Evolutionary conservation across 2,329 filamentous ascomycete species (phyloP).

Genomic region (Tolypocladium amazonense): DNA sequence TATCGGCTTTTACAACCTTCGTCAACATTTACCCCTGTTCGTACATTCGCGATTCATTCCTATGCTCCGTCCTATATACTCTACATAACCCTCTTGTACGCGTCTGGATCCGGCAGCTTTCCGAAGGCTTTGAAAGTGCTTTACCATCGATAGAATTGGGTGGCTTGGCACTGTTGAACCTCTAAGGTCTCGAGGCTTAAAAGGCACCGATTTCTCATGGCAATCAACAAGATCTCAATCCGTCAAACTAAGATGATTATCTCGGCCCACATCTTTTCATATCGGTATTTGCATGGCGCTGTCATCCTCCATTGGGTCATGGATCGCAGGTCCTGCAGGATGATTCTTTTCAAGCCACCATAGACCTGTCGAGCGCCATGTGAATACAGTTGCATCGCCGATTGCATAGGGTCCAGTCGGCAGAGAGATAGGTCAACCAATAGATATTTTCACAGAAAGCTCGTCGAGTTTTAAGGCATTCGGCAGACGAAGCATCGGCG

Average conservation of each 20-base stretch:
- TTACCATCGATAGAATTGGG: background rate
- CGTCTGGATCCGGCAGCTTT: background rate
- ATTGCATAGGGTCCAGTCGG: background rate
- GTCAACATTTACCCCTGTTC: background rate
- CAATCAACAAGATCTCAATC: background rate
- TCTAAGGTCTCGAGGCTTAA: background rate
- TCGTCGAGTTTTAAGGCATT: too few relatives aligned
- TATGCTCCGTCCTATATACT: constrained; percentile 1
- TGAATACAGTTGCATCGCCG: background rate
- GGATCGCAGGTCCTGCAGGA: background rate
- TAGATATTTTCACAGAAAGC: background rate
- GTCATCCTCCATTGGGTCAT: too few relatives aligned
- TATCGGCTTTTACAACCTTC: background rate
- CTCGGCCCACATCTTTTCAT: background rate
- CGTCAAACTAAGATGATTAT: background rate
- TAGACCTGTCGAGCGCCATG: background rate
- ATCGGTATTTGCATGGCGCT: background rate
- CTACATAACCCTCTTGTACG: background rate
- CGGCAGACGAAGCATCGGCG: background rate
- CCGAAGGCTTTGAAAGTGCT: background rate
- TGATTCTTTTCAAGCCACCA: background rate
- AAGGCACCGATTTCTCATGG: background rate
- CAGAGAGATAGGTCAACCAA: background rate
- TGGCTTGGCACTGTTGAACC: background rate
- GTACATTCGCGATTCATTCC: background rate